Evolutionary conservation across 2,329 filamentous ascomycete genomes (phyloP).

Genomic region (Lachnellula cervina): DNA sequence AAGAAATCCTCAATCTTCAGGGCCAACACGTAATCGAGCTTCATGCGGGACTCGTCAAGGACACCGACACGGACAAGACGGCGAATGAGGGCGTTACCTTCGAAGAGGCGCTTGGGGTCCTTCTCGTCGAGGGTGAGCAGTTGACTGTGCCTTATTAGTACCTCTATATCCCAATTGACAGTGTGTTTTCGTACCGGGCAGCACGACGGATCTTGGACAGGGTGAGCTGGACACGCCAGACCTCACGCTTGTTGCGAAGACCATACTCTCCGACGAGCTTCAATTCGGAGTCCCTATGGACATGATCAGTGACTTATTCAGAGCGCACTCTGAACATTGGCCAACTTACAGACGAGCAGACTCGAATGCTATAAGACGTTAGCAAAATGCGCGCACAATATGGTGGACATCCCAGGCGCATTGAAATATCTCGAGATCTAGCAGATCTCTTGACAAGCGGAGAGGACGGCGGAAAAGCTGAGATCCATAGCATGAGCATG

Average conservation of each 20-base stretch:
- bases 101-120: conserved; percentile 99
- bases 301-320: conserved; percentile 85
- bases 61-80: conserved; percentile 99
- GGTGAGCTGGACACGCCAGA: conserved; percentile 99
- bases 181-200: conserved; percentile 69
- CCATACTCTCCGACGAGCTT: conserved; percentile 99
- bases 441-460: neutral
- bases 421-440: neutral
- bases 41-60: conserved; percentile 99
- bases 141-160: conserved; percentile 60
- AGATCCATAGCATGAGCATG: neutral
- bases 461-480: neutral
- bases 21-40: conserved; percentile 99
- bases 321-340: conserved; percentile 99
- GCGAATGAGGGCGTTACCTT: conserved; percentile 99
- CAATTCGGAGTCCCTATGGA: conserved; percentile 89
- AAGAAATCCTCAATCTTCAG: conserved; percentile 99
- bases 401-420: neutral
- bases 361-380: conserved; percentile 69
- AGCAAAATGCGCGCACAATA: conserved; percentile 28
- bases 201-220: conserved; percentile 99
- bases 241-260: conserved; percentile 99
- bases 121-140: conserved; percentile 99
- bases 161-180: neutral
- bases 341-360: conserved; percentile 99